phyloP scores from a whole-genome alignment of 768 basidiomycete genomes.

The Hypholoma fasciculare region DNA sequence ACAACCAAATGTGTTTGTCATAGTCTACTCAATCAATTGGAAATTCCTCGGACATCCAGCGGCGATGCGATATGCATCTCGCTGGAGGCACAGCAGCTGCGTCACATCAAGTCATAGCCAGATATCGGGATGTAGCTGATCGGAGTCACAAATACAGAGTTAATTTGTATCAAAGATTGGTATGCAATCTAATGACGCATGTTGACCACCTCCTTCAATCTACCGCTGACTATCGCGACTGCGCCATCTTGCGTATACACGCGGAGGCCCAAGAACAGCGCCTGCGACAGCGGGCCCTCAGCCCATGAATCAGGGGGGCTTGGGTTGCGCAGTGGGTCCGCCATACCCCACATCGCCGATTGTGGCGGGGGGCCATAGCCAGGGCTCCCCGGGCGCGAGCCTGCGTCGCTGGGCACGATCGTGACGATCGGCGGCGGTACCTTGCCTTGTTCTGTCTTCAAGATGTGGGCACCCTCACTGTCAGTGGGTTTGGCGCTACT shows the following conservation, averaged over 20 bases:
- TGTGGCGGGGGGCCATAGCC: too few relatives aligned
- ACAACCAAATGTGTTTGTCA: background rate
- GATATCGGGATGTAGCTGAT: too few relatives aligned
- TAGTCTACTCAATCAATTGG: background rate
- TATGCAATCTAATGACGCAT: background rate
- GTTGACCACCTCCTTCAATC: constrained; percentile 20
- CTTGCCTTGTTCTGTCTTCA: too few relatives aligned
- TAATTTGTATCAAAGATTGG: background rate
- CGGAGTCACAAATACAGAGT: too few relatives aligned
- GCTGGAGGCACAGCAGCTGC: too few relatives aligned
- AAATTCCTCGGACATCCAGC: background rate
- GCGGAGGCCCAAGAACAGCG: constrained; percentile 32
- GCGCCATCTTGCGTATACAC: constrained; percentile 35
- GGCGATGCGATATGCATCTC: too few relatives aligned
- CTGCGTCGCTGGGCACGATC: too few relatives aligned
- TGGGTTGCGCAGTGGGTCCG: too few relatives aligned
- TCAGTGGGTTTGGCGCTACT: background rate
- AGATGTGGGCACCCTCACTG: background rate
- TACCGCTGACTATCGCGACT: constrained; percentile 28
- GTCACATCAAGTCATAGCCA: too few relatives aligned
- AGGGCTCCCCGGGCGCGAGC: too few relatives aligned
- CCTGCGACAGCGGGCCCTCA: background rate
- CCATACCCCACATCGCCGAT: too few relatives aligned
- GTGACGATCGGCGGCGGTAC: too few relatives aligned
- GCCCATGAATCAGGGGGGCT: background rate